A percentile compares a stretch with the other conserved stretches of the same genome.
phyloP scores from a whole-genome alignment of 2,329 filamentous ascomycete genomes.

The Helminthosporium solani region DNA sequence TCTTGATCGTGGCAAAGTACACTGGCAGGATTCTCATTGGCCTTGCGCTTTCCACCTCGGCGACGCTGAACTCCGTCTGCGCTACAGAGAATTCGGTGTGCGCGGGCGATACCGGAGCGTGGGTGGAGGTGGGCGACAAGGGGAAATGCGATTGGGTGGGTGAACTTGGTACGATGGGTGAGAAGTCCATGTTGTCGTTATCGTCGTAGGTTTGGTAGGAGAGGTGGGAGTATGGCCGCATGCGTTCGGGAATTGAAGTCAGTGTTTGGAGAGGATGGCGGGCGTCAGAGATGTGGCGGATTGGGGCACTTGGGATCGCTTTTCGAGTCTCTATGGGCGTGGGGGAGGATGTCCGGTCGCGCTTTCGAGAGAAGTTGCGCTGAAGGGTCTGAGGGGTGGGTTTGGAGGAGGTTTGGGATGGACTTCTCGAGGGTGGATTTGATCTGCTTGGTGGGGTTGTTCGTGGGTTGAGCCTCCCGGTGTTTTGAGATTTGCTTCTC shows the following conservation, averaged over 20 bases:
- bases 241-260: background rate
- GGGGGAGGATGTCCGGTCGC: background rate
- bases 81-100: conserved; percentile 3
- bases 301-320: background rate
- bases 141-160: conserved; percentile 2
- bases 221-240: conserved; percentile 8
- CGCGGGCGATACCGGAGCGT: background rate
- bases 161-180: background rate
- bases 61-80: conserved; percentile 3
- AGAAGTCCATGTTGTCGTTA: background rate
- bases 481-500: background rate
- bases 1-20: conserved; percentile 10
- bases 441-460: too few species aligned
- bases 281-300: background rate
- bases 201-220: conserved; percentile 5
- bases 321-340: background rate
- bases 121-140: background rate
- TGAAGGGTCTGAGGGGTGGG: background rate
- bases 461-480: background rate
- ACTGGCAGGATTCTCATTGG: conserved; percentile 11
- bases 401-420: background rate
- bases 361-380: background rate
- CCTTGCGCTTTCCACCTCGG: conserved; percentile 7
- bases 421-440: background rate
- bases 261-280: background rate